Percentiles rank a stretch among this genome's conserved stretches.
Conservation (phyloP, 768 basidiomycete genomes). For the Inosperma sp. region DNA sequence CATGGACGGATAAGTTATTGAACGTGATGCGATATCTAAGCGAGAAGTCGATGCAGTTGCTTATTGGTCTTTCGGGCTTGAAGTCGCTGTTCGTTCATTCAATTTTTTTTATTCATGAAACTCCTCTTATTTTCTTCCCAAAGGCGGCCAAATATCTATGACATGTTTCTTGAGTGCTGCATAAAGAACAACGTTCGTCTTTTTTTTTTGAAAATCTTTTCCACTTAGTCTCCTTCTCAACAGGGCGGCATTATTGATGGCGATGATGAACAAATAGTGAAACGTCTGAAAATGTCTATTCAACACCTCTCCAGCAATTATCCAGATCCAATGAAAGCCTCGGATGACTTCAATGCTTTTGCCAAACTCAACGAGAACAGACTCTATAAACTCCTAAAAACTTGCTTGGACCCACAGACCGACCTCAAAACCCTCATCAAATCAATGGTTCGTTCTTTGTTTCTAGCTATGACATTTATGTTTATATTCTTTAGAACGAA, state of each 20-base stretch:
- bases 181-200: constrained; percentile 75
- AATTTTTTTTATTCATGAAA: background rate
- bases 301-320: constrained; percentile 56
- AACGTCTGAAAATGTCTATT: constrained; percentile 50
- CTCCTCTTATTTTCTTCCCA: too few relatives aligned
- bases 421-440: constrained; percentile 80
- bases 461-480: background rate
- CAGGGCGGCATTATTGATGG: constrained; percentile 91
- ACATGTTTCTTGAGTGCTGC: constrained; percentile 68
- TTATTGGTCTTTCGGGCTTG: constrained; percentile 61
- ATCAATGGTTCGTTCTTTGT: constrained; percentile 50
- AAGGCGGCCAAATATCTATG: constrained; percentile 67
- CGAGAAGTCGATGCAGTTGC: constrained; percentile 48
- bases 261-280: constrained; percentile 59
- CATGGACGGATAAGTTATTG: constrained; percentile 84
- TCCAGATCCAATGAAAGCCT: constrained; percentile 67
- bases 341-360: constrained; percentile 76
- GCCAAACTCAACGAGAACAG: constrained; percentile 84
- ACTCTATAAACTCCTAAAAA: constrained; percentile 79
- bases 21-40: constrained; percentile 66
- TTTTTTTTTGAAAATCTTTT: background rate
- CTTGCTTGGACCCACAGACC: constrained; percentile 77
- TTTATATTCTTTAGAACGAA: constrained; percentile 51
- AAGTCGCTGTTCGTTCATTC: constrained; percentile 49
- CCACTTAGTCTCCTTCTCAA: background rate